Percentiles rank a stretch among this genome's conserved stretches.
Conservation (phyloP, 257 asterid species). For the Prunella vulgaris region DNA sequence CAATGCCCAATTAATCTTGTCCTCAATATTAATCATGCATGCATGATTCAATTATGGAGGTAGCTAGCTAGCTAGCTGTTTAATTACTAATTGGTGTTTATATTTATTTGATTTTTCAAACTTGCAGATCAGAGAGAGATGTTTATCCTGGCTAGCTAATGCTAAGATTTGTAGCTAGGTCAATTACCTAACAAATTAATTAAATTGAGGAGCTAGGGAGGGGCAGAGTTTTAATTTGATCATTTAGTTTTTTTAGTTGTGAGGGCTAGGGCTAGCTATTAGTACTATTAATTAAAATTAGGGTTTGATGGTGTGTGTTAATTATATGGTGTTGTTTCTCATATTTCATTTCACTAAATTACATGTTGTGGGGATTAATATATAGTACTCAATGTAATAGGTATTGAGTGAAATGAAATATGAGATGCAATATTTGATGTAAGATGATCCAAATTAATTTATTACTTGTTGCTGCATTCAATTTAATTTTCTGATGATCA, state of each 20-base stretch:
- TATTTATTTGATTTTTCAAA: background rate
- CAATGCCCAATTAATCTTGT: conserved; percentile 37
- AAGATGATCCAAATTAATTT: background rate
- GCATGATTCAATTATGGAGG: background rate
- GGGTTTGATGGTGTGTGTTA: too few relatives aligned
- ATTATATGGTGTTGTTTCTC: background rate
- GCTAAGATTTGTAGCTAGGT: conserved; percentile 20
- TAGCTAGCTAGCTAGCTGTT: background rate
- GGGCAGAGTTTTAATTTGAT: background rate
- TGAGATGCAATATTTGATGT: background rate
- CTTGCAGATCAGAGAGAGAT: too few relatives aligned
- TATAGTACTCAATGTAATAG: background rate
- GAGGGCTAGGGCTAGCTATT: background rate
- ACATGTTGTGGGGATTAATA: background rate
- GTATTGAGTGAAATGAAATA: background rate
- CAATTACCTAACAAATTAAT: conserved; percentile 6
- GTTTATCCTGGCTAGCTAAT: background rate
- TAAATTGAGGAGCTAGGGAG: background rate
- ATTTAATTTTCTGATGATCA: background rate
- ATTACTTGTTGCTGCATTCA: background rate
- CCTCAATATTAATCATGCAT: background rate
- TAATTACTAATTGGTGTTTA: conserved; percentile 15
- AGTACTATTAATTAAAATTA: background rate
- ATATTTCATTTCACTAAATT: background rate
- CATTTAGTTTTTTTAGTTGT: background rate